Evolutionary conservation across 176 grass and related monocot species (phyloP).

Genomic region (Carex myosuroides): DNA sequence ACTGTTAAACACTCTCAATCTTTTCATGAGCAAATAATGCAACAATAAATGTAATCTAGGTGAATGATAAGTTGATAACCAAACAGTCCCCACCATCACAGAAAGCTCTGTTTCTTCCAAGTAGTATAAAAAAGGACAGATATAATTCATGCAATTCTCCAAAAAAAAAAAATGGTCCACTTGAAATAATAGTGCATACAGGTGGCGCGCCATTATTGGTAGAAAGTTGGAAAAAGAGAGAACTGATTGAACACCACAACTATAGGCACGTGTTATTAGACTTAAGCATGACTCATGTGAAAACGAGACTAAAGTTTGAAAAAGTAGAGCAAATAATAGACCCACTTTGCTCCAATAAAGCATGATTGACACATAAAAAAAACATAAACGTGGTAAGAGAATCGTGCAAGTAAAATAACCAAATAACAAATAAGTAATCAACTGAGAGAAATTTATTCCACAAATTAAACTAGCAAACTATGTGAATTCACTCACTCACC

Average conservation of each 20-base stretch:
- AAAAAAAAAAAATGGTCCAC: neutral
- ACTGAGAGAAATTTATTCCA: neutral
- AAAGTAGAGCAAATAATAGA: neutral
- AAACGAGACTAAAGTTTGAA: neutral
- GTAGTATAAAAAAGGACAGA: neutral
- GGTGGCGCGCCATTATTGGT: neutral
- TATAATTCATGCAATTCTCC: neutral
- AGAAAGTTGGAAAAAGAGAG: neutral
- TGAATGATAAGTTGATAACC: neutral
- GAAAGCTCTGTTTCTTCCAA: neutral
- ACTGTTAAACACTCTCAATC: neutral
- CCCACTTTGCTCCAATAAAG: neutral
- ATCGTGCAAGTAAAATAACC: neutral
- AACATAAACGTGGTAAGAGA: too few species aligned
- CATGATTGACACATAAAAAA: too few species aligned
- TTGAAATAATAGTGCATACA: neutral
- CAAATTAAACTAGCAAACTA: neutral
- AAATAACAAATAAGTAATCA: neutral
- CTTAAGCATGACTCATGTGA: neutral
- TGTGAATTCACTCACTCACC: neutral
- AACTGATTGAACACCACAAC: slow-evolving; percentile 9
- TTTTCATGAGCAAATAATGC: neutral
- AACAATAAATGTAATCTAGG: neutral
- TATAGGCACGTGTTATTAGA: neutral
- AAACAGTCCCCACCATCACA: neutral